phyloP scores from a whole-genome alignment of 2,329 filamentous ascomycete genomes.

The Colletotrichum destructivum region DNA sequence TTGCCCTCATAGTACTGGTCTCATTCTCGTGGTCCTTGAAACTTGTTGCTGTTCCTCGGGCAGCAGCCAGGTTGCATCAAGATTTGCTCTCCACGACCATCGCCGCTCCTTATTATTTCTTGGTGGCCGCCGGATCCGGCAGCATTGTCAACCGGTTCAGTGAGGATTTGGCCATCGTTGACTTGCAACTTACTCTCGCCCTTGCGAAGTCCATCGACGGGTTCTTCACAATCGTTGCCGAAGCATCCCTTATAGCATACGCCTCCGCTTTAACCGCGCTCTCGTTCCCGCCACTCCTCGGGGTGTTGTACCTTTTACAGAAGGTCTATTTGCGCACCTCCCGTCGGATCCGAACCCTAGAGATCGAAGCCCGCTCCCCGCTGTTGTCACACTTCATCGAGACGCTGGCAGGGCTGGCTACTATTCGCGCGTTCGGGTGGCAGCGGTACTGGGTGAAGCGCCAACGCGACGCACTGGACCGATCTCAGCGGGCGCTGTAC shows the following conservation, averaged over 20 bases:
- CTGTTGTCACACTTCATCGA: slow-evolving; percentile 68
- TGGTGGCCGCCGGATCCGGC: slow-evolving; percentile 54
- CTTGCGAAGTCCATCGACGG: slow-evolving; percentile 18
- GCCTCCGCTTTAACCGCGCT: slow-evolving; percentile 61
- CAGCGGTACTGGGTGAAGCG: slow-evolving; percentile 52
- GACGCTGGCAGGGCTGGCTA: slow-evolving; percentile 61
- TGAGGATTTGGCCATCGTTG: slow-evolving; percentile 59
- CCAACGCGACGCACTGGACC: slow-evolving; percentile 56
- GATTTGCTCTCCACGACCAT: too few species aligned
- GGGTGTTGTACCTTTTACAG: slow-evolving; percentile 62
- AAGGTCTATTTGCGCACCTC: slow-evolving; percentile 69
- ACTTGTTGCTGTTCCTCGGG: too few species aligned
- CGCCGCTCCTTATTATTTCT: slow-evolving; percentile 45
- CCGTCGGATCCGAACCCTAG: slow-evolving; percentile 67
- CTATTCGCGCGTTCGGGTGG: slow-evolving; percentile 67
- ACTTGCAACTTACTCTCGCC: slow-evolving; percentile 55
- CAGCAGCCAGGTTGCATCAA: too few species aligned
- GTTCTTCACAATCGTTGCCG: slow-evolving; percentile 55
- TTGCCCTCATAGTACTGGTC: too few species aligned
- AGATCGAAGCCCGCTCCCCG: slow-evolving; percentile 65
- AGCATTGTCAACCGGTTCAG: slow-evolving; percentile 57
- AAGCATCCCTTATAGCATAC: slow-evolving; percentile 60
- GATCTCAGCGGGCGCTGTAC: slow-evolving; percentile 65
- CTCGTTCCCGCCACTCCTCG: slow-evolving; percentile 58
- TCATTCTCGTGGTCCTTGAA: too few species aligned